Conservation (phyloP, 2,329 filamentous ascomycete species). For the Helotiales sp. region DNA sequence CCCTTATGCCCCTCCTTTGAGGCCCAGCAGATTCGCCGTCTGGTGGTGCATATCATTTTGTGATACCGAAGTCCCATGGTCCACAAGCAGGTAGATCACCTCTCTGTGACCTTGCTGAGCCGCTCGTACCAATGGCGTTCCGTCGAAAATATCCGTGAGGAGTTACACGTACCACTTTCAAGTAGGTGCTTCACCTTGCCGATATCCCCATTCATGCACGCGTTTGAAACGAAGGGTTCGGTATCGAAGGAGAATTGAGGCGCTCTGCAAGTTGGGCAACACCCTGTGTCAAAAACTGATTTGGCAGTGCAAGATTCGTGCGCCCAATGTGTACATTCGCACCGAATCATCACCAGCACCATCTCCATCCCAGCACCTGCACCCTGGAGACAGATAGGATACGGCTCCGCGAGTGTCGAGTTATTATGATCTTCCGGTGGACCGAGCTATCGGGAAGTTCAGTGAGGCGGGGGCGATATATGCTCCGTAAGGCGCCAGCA, state of each 20-base stretch:
- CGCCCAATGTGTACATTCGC: constrained; percentile 1
- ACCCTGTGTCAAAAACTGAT: neutral
- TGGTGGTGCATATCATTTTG: neutral
- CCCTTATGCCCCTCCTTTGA: neutral
- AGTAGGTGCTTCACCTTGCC: neutral
- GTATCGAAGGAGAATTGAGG: constrained; percentile 3
- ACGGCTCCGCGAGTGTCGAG: neutral
- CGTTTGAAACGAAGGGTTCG: neutral
- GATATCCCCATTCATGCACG: neutral
- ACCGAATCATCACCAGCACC: constrained; percentile 4
- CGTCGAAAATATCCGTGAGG: neutral
- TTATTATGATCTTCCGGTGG: neutral
- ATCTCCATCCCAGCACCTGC: neutral
- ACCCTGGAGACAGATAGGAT: neutral
- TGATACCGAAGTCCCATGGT: neutral
- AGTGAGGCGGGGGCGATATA: neutral
- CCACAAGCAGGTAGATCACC: neutral
- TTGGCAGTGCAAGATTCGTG: constrained; percentile 3
- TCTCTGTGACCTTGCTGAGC: neutral
- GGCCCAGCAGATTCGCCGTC: neutral
- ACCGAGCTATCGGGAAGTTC: constrained; percentile 1
- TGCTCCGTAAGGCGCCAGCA: neutral
- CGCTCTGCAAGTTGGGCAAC: neutral
- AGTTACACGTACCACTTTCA: neutral
- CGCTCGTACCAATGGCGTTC: neutral